Conservation (phyloP, 495 filamentous ascomycete species). For the Annulohypoxylon bovei region DNA sequence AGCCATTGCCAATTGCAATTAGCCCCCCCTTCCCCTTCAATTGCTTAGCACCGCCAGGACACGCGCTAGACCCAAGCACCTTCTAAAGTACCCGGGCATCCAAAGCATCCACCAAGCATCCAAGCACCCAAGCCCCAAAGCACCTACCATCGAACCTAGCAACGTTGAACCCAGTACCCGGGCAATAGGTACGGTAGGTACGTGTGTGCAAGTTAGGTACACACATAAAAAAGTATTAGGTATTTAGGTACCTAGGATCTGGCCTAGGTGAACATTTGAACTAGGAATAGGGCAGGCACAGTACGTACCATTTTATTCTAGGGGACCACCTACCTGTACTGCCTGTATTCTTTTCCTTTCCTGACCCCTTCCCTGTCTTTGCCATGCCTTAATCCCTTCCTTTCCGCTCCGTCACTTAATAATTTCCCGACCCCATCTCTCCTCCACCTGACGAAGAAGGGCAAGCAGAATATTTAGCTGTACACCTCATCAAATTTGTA, state of each 20-base stretch:
- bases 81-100: neutral
- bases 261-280: neutral
- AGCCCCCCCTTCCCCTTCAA: constrained; percentile 3
- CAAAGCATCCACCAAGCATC: neutral
- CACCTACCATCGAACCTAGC: neutral
- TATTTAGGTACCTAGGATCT: neutral
- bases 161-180: neutral
- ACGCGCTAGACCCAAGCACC: neutral
- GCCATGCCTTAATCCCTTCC: constrained; percentile 44
- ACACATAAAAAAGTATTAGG: constrained; percentile 1
- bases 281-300: constrained; percentile 5
- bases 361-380: constrained; percentile 40
- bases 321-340: constrained; percentile 7
- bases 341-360: constrained; percentile 22
- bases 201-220: neutral
- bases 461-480: constrained; percentile 27
- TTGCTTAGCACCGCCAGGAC: neutral
- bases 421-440: constrained; percentile 46
- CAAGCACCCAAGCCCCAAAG: neutral
- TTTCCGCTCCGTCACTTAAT: constrained; percentile 44
- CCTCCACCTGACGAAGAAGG: constrained; percentile 39
- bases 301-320: neutral
- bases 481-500: constrained; percentile 42
- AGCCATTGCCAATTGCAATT: constrained; percentile 11
- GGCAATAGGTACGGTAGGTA: neutral